Percentiles rank a stretch among this genome's conserved stretches.
phyloP scores from a whole-genome alignment of 202 grass and related monocot species.

The Cymbopogon flexuosus region DNA sequence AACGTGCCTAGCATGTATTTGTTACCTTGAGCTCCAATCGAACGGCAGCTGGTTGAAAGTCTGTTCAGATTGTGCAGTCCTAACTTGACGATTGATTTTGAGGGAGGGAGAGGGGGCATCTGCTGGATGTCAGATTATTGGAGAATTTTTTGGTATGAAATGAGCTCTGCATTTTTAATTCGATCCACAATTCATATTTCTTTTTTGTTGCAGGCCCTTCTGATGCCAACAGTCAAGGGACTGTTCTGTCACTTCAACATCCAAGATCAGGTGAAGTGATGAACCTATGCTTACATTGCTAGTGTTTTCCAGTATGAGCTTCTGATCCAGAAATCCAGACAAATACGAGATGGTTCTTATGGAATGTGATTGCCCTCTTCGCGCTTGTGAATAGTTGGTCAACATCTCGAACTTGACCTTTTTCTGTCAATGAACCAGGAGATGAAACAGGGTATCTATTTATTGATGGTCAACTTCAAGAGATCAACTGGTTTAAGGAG shows the following conservation, averaged over 20 bases:
- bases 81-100: neutral
- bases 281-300: neutral
- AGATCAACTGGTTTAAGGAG: constrained; percentile 92
- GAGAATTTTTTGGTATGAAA: neutral
- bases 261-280: constrained; percentile 57
- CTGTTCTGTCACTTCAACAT: constrained; percentile 50
- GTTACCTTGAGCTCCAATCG: neutral
- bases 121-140: neutral
- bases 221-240: constrained; percentile 29
- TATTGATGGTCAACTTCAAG: constrained; percentile 53
- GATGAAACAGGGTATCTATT: constrained; percentile 65
- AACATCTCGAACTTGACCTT: neutral
- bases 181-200: neutral
- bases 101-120: neutral
- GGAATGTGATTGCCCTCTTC: neutral
- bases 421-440: constrained; percentile 41
- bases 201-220: constrained; percentile 33
- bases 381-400: neutral
- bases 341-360: neutral
- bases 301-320: neutral
- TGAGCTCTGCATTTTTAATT: neutral
- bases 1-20: neutral
- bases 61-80: neutral
- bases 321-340: neutral
- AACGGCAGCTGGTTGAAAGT: neutral